Conservation (phyloP, 2,329 filamentous ascomycete species). For the Lithohypha guttulata region DNA sequence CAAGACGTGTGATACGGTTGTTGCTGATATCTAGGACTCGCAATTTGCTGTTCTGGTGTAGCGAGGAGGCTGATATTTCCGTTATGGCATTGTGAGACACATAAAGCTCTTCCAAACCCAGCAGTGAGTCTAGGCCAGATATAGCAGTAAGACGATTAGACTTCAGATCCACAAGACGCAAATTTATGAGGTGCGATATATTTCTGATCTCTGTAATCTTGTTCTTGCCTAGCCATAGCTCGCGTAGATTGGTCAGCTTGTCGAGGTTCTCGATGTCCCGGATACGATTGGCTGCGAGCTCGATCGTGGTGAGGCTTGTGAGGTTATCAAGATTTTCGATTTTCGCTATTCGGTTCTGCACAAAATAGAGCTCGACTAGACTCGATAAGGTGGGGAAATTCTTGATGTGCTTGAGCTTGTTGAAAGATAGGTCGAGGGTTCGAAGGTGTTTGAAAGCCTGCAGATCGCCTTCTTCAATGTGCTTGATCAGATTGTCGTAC, state of each 20-base stretch:
- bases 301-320: constrained; percentile 65
- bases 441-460: constrained; percentile 67
- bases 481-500: constrained; percentile 89
- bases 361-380: constrained; percentile 77
- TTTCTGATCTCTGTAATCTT: constrained; percentile 78
- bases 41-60: constrained; percentile 57
- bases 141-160: constrained; percentile 82
- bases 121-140: constrained; percentile 60
- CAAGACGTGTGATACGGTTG: constrained; percentile 68
- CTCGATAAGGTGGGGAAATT: constrained; percentile 66
- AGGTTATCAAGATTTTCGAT: constrained; percentile 78
- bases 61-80: constrained; percentile 51
- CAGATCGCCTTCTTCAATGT: constrained; percentile 59
- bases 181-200: constrained; percentile 61
- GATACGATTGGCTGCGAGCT: constrained; percentile 86
- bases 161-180: constrained; percentile 86
- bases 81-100: constrained; percentile 89
- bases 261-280: constrained; percentile 80
- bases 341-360: constrained; percentile 82
- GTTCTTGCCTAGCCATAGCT: constrained; percentile 93
- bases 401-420: constrained; percentile 99
- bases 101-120: constrained; percentile 81
- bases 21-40: constrained; percentile 79
- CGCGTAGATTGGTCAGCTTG: constrained; percentile 62
- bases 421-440: constrained; percentile 85